Evolutionary conservation across 2,329 filamentous ascomycete species (phyloP).

Genomic region (Alternaria alternata): DNA sequence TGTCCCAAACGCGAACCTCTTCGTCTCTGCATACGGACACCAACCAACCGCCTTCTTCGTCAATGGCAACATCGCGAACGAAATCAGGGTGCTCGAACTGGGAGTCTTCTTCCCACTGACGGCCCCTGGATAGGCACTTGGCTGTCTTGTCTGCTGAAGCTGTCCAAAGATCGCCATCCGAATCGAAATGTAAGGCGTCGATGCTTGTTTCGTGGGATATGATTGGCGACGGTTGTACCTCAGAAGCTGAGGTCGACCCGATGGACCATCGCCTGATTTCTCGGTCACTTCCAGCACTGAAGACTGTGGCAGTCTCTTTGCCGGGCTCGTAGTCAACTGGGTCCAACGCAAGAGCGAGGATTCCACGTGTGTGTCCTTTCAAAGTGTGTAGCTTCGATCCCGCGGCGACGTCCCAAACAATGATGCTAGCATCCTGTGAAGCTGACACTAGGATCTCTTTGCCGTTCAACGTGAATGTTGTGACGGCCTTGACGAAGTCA

Average conservation of each 20-base stretch:
- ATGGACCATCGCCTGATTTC: conserved; percentile 80
- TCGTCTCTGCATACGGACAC: conserved; percentile 91
- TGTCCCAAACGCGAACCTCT: conserved; percentile 89
- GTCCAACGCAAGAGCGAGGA: conserved; percentile 82
- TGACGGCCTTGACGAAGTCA: conserved; percentile 89
- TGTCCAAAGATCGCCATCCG: conserved; percentile 83
- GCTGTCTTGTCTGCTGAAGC: conserved; percentile 89
- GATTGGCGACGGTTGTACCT: conserved; percentile 62
- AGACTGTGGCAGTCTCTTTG: conserved; percentile 62
- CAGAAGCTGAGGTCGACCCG: conserved; percentile 27
- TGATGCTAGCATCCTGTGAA: conserved; percentile 57
- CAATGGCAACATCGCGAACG: conserved; percentile 80
- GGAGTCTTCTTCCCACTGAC: conserved; percentile 75
- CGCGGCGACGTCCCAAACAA: conserved; percentile 80
- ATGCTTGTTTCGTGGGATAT: conserved; percentile 90
- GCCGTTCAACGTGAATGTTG: conserved; percentile 67
- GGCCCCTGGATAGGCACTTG: conserved; percentile 76
- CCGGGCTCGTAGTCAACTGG: conserved; percentile 53
- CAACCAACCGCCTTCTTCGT: conserved; percentile 75
- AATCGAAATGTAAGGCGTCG: conserved; percentile 79
- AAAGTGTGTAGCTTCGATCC: conserved; percentile 76
- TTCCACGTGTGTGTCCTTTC: conserved; percentile 78
- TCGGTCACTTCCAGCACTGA: conserved; percentile 73
- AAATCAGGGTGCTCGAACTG: conserved; percentile 84
- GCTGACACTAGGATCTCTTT: conserved; percentile 63